Evolutionary conservation across 2,329 filamentous ascomycete species (phyloP).

Genomic region (Paecilomyces sp.): DNA sequence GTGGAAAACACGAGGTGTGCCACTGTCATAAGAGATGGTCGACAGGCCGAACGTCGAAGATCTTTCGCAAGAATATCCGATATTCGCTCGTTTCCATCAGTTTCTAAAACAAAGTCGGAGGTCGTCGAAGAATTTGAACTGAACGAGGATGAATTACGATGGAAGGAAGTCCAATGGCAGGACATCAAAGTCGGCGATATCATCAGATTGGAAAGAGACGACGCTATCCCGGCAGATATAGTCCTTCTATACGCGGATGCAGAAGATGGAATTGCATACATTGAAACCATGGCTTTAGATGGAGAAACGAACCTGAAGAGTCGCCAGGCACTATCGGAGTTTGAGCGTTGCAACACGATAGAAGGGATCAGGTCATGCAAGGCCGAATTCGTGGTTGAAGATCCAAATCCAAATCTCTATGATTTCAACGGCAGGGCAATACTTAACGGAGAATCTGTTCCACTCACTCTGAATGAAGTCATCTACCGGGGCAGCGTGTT

Average conservation of each 20-base stretch:
- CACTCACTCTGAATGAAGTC: slow-evolving; percentile 65
- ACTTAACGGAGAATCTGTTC: slow-evolving; percentile 44
- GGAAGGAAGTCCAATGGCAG: slow-evolving; percentile 63
- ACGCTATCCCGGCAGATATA: slow-evolving; percentile 66
- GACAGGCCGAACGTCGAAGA: background rate
- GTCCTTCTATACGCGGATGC: slow-evolving; percentile 63
- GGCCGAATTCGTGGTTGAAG: slow-evolving; percentile 45
- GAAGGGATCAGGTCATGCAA: slow-evolving; percentile 9
- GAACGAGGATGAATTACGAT: slow-evolving; percentile 25
- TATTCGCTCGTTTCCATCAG: background rate
- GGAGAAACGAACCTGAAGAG: slow-evolving; percentile 52
- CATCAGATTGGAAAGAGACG: slow-evolving; percentile 61
- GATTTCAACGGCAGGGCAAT: slow-evolving; percentile 50
- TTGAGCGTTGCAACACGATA: slow-evolving; percentile 28
- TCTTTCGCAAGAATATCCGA: background rate
- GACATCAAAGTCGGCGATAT: slow-evolving; percentile 69
- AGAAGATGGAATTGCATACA: slow-evolving; percentile 63
- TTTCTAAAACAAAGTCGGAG: slow-evolving; percentile 40
- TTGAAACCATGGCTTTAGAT: slow-evolving; percentile 50
- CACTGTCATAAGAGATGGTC: background rate
- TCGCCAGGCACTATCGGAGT: slow-evolving; percentile 50
- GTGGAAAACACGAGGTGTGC: slow-evolving; percentile 56
- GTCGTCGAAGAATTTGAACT: slow-evolving; percentile 50
- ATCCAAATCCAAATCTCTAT: slow-evolving; percentile 52
- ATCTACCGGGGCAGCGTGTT: slow-evolving; percentile 70